These are phyloP conservation scores for Myochromella boudieri DNA, from an alignment of 768 basidiomycete genomes.

Conservation along the genomic window DNA sequence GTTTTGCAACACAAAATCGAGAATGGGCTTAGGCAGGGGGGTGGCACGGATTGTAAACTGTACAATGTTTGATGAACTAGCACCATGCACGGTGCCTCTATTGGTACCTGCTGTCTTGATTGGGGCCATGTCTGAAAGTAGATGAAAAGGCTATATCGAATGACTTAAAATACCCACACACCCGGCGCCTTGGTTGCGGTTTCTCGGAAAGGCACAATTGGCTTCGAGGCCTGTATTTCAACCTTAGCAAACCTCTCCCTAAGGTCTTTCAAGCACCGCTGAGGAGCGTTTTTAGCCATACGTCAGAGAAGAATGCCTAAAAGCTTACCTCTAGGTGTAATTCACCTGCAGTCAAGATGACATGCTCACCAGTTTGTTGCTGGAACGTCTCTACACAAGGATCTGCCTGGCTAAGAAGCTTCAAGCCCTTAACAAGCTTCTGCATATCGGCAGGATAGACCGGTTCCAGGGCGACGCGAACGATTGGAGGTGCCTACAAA, in stretches of 20 bases:
- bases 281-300: slow-evolving; percentile 4
- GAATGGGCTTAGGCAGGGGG: slow-evolving; percentile 73
- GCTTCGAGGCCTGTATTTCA: slow-evolving; percentile 90
- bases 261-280: slow-evolving; percentile 97
- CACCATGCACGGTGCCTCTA: slow-evolving; percentile 77
- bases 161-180: slow-evolving; percentile 25
- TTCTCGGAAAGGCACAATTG: slow-evolving; percentile 97
- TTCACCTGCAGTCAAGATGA: slow-evolving; percentile 94
- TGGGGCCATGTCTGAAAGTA: slow-evolving; percentile 78
- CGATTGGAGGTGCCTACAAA: slow-evolving; percentile 79
- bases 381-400: slow-evolving; percentile 98
- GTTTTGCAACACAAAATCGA: slow-evolving; percentile 79
- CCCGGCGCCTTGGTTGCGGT: slow-evolving; percentile 83
- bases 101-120: slow-evolving; percentile 68
- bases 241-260: slow-evolving; percentile 92
- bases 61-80: slow-evolving; percentile 68
- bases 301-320: not conserved
- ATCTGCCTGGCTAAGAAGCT: slow-evolving; percentile 90
- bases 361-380: slow-evolving; percentile 95
- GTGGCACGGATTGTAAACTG: slow-evolving; percentile 81
- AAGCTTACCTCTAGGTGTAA: slow-evolving; percentile 84
- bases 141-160: not conserved
- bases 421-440: slow-evolving; percentile 83
- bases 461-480: slow-evolving; percentile 93
- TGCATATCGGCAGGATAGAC: slow-evolving; percentile 81